These are phyloP conservation scores for Aspergillus japonicus DNA, from an alignment of 2,329 filamentous ascomycete genomes.

Conservation along the genomic window DNA sequence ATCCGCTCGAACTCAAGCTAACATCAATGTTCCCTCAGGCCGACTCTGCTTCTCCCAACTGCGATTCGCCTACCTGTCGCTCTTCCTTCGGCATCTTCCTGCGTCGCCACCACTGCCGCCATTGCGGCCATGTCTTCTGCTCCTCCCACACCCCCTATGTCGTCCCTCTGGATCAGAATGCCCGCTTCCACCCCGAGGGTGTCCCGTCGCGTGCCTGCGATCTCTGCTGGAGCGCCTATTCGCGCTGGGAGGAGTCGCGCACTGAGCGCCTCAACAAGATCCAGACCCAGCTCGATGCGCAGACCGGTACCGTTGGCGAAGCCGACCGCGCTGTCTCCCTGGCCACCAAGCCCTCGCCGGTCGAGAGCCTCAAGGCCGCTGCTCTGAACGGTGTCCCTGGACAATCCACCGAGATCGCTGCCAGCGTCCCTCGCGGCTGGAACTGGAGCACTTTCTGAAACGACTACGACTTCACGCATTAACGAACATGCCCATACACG, in stretches of 20 bases:
- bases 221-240: conserved; percentile 59
- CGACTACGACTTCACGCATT: conserved; percentile 4
- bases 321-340: conserved; percentile 19
- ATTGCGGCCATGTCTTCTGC: conserved; percentile 66
- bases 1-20: conserved; percentile 12
- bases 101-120: conserved; percentile 65
- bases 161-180: conserved; percentile 63
- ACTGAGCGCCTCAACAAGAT: conserved; percentile 54
- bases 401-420: conserved; percentile 47
- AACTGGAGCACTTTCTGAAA: conserved; percentile 62
- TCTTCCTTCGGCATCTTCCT: conserved; percentile 61
- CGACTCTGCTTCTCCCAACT: conserved; percentile 56
- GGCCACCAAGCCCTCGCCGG: conserved; percentile 22
- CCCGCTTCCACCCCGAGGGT: conserved; percentile 62
- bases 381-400: conserved; percentile 21
- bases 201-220: conserved; percentile 58
- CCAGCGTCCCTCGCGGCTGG: conserved; percentile 59
- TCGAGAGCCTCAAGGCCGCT: conserved; percentile 23
- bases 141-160: conserved; percentile 56
- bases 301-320: conserved; percentile 25
- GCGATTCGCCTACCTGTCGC: conserved; percentile 58
- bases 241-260: conserved; percentile 54
- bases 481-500: conserved; percentile 7
- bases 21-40: conserved; percentile 44
- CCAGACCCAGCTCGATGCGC: conserved; percentile 35